phyloP scores from a whole-genome alignment of 192 early-diverging fungal genomes.

The Phycomyces blakesleeanus region DNA sequence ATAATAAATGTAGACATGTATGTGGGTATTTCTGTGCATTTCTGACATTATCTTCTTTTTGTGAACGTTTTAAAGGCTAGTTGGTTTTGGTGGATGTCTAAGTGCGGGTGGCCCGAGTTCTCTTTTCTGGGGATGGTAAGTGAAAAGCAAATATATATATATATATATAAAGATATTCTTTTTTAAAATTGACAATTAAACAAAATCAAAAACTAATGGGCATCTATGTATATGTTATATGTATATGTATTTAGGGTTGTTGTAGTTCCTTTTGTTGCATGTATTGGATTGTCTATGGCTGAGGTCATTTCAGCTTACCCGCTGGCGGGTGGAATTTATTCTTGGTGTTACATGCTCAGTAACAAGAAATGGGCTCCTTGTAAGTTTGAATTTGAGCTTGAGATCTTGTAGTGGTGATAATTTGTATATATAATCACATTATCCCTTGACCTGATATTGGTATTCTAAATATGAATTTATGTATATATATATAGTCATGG shows the following conservation, averaged over 20 bases:
- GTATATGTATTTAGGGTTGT: constrained; percentile 46
- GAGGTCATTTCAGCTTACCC: constrained; percentile 42
- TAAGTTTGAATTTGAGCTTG: no score
- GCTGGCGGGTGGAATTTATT: constrained; percentile 28
- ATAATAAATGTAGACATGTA: constrained; percentile 4
- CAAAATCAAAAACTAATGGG: no score
- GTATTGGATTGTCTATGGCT: constrained; percentile 41
- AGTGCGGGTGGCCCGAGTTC: constrained; percentile 11
- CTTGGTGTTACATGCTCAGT: constrained; percentile 14
- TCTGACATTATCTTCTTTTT: no score
- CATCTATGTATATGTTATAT: constrained; percentile 6
- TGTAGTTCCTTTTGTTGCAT: constrained; percentile 37
- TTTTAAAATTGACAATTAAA: no score
- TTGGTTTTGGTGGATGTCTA: constrained; percentile 9
- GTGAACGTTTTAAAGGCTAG: not conserved
- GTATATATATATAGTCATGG: constrained; percentile 20
- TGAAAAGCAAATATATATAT: no score
- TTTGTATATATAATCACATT: no score
- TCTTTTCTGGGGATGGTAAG: constrained; percentile 13
- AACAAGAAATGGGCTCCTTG: constrained; percentile 24
- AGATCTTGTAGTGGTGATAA: no score
- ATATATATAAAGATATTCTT: no score
- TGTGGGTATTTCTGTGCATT: no score
- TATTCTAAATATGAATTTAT: constrained; percentile 2
- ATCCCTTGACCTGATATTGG: no score